phyloP scores from a whole-genome alignment of 2,329 filamentous ascomycete species.

The Colletotrichum coccodes region DNA sequence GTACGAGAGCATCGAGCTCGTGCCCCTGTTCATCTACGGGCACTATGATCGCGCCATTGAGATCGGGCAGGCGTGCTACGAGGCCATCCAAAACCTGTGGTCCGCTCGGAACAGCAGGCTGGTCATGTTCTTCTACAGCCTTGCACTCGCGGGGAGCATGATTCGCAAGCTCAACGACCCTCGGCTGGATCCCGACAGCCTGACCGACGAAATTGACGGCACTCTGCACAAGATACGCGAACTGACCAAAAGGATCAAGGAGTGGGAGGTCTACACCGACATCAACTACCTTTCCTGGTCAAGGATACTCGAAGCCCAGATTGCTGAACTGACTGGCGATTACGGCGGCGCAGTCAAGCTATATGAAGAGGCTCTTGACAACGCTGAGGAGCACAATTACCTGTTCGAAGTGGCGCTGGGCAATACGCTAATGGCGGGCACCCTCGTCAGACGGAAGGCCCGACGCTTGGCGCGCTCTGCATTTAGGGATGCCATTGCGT shows the following conservation, averaged over 20 bases:
- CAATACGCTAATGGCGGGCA: slow-evolving; percentile 79
- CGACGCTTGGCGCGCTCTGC: slow-evolving; percentile 76
- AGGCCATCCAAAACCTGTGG: slow-evolving; percentile 63
- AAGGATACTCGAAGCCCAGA: slow-evolving; percentile 73
- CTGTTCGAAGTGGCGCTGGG: slow-evolving; percentile 78
- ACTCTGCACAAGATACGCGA: slow-evolving; percentile 63
- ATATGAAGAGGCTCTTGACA: slow-evolving; percentile 79
- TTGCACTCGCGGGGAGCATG: slow-evolving; percentile 64
- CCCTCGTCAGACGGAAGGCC: slow-evolving; percentile 72
- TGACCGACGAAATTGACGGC: slow-evolving; percentile 54
- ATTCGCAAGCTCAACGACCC: slow-evolving; percentile 61
- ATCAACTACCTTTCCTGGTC: slow-evolving; percentile 80
- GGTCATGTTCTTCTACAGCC: slow-evolving; percentile 68
- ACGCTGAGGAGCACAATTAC: slow-evolving; percentile 74
- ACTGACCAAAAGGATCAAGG: slow-evolving; percentile 69
- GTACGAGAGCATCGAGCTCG: slow-evolving; percentile 74
- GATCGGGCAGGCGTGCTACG: slow-evolving; percentile 61
- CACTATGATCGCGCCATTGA: slow-evolving; percentile 70
- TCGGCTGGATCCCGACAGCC: slow-evolving; percentile 51
- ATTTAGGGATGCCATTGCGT: slow-evolving; percentile 72
- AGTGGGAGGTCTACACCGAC: slow-evolving; percentile 71
- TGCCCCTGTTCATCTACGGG: slow-evolving; percentile 71
- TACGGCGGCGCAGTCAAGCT: slow-evolving; percentile 67
- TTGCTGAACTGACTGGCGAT: slow-evolving; percentile 69
- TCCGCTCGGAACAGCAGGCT: slow-evolving; percentile 68